Base-by-base conservation (phyloP, 768 basidiomycete species). In the Rhizopogon salebrosus region DNA sequence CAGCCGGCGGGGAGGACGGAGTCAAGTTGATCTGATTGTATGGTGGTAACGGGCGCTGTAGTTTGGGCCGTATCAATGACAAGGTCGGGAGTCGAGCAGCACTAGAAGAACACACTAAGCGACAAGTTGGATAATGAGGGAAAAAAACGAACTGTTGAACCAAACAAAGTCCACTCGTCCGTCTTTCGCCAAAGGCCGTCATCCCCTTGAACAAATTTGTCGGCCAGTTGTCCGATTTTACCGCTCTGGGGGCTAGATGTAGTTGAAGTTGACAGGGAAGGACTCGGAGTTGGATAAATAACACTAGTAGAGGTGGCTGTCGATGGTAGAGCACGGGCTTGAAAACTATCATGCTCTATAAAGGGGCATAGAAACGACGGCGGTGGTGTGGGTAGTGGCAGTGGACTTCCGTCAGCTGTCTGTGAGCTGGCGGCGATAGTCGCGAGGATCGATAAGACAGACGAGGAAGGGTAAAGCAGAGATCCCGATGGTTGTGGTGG, bases 331-430 rank as follows among this genome's bases (percentile, higher is more conserved):
- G 38, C 10, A 38, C 6, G 53, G n/a, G 41, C 9, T 27, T 51
- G 20, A 45, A 37, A 14, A 58, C 27, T 37, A 35, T 68, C 54
- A 41, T 54, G 54, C 29, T 62, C 65, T 56, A 79, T 63, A 20
- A 71, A 73, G 1, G 84, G 85, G 55, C 84, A 87, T 39, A 85
- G 75, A 57, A 87, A 87, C 49, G 74, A 57, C n/a, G 77, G 82
- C 1, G 83, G 82, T 22, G 72, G 18, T 0, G 63, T 60, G 11
- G 60, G 65, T 46, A 49, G 18, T 4, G 65, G 59, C 18, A 72
- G 66, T 7, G 84, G 83, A 53, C 72, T 72, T 42, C 74, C 79
- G 60, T 76, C 67, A 37, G 68, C 80, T 3, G 72, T 55, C 24
- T 75, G 61, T n/a, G 77, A 67, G 10, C 79, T 68, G 4, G 79